phyloP scores from a whole-genome alignment of 2,329 filamentous ascomycete species.

The Leptographium flavum region DNA sequence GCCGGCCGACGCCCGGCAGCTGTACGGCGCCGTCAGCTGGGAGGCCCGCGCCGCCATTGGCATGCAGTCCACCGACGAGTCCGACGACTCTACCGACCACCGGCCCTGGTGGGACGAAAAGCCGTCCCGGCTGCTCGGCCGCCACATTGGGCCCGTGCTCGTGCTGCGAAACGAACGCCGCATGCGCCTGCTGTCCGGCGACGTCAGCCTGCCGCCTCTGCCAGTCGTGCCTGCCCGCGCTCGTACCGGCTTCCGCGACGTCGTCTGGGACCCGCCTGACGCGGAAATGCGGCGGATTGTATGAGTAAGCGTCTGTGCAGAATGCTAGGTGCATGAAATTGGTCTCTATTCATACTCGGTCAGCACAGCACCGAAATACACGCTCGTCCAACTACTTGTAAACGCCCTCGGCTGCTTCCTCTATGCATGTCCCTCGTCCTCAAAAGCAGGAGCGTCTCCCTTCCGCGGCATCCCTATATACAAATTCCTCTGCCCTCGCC shows the following conservation, averaged over 20 bases:
- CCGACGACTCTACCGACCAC: background rate
- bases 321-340: too few species aligned
- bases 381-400: background rate
- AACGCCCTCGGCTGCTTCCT: background rate
- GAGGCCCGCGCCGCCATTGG: slow-evolving; percentile 19
- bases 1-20: slow-evolving; percentile 37
- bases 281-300: slow-evolving; percentile 12
- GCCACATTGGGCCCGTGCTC: slow-evolving; percentile 11
- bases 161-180: slow-evolving; percentile 14
- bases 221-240: slow-evolving; percentile 13
- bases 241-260: slow-evolving; percentile 18
- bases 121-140: background rate
- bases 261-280: slow-evolving; percentile 25
- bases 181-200: slow-evolving; percentile 11
- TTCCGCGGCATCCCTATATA: background rate
- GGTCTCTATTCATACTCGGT: too few species aligned
- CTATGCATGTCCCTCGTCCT: background rate
- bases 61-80: background rate
- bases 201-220: background rate
- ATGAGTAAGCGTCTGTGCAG: slow-evolving; percentile 10
- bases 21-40: slow-evolving; percentile 31
- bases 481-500: background rate
- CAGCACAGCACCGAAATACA: background rate
- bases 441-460: background rate
- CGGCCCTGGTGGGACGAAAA: background rate